Evolutionary conservation across 371 early-diverging fungal genomes (phyloP), one percentile per base, ranked within the genome.

Genomic region (Mucor indicus): DNA sequence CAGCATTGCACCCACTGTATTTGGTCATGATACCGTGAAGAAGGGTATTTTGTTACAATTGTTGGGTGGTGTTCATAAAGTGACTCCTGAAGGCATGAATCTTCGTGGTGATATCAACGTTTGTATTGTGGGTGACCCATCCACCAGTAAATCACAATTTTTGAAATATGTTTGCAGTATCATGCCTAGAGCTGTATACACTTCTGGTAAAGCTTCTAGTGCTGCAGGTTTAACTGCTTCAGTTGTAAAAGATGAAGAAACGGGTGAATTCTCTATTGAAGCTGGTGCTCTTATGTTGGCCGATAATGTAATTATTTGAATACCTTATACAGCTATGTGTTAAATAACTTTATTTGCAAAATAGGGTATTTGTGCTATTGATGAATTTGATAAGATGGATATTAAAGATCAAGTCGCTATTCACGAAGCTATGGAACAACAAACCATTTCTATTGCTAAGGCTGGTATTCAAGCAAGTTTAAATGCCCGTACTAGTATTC

Each of bases 361-460:
- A 44, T 64, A 91, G 89, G 98, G 98, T 42, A 93, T 99, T 43
- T 99, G 99, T 75, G 94, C 95, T 53, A 99, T 99, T 57, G 99
- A 99, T 71, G 99, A 99, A 72, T 99, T 99, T 69, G 99, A 99
- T 71, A 99, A 99, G 77, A 99, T 99, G 99, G 96, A 98, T 55
- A 65, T 92, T 24, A 79, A 79, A 53, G 99, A 99, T 77, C 98
- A 98, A 72, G 98, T 98, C n/a, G 95, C 98, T 37, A 99, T 99
- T 72, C 99, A 99, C 84, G 99, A 99, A 80, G 99, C 99, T 13
- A 99, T 99, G 99, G 99, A 99, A 72, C 99, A 99, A 74, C 99
- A 99, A 75, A 99, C 98, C 1, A 99, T 99, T 47, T 91, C 93
- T n/a, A 98, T 99, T 55, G 90, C 98, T 33, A 99, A 99, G 64